Conservation (phyloP, 208 protist species). For the Wallacemonas sp. region DNA sequence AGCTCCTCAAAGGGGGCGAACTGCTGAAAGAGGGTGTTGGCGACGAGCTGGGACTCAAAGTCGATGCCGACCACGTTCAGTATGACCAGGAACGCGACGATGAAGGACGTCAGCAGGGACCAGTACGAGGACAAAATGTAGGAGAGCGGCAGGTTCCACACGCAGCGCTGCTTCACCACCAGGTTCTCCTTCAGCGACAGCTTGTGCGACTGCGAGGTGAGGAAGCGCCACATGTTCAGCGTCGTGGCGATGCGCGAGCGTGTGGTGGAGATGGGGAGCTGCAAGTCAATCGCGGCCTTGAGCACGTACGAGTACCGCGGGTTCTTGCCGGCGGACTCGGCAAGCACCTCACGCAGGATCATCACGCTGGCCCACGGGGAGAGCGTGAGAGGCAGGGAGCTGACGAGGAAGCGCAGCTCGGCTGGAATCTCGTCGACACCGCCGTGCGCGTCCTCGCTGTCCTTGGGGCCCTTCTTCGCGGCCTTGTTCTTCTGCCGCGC, state of each 20-base stretch:
- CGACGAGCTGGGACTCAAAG: constrained; percentile 84
- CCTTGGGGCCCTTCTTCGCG: constrained; percentile 3
- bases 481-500: constrained; percentile 2
- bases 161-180: constrained; percentile 81
- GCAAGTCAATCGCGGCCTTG: constrained; percentile 87
- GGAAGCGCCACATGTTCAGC: constrained; percentile 89
- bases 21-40: constrained; percentile 77
- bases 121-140: constrained; percentile 91
- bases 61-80: constrained; percentile 84
- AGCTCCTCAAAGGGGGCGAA: constrained; percentile 79
- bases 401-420: constrained; percentile 85
- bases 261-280: constrained; percentile 87
- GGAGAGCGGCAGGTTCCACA: constrained; percentile 78
- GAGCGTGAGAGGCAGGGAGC: constrained; percentile 77
- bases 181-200: constrained; percentile 70
- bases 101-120: constrained; percentile 79
- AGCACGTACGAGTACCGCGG: constrained; percentile 90
- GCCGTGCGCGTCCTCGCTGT: constrained; percentile 32
- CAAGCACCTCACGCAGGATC: constrained; percentile 88
- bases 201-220: constrained; percentile 85
- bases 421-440: constrained; percentile 73
- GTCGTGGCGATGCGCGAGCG: constrained; percentile 87
- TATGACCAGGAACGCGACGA: constrained; percentile 55
- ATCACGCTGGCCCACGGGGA: constrained; percentile 87
- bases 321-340: constrained; percentile 82